Percentiles rank a stretch among this genome's conserved stretches.
phyloP scores from a whole-genome alignment of 495 filamentous ascomycete genomes.

The Lasiosphaeris hirsuta region DNA sequence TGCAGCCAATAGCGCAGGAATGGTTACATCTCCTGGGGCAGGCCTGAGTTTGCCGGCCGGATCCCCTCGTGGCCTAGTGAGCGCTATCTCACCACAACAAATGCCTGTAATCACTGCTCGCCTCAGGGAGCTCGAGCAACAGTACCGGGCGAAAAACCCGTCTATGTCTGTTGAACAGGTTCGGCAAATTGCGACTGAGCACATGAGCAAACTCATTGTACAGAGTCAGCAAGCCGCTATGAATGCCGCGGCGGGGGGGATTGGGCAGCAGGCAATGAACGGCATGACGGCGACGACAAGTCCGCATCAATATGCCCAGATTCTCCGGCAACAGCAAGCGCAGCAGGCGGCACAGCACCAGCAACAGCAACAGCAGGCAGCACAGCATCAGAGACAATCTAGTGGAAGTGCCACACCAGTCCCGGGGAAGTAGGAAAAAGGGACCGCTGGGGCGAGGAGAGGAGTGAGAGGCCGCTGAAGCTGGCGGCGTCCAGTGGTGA shows the following conservation, averaged over 20 bases:
- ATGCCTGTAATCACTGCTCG: conserved; percentile 18
- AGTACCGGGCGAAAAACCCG: conserved; percentile 47
- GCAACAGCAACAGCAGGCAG: conserved; percentile 17
- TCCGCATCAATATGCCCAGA: conserved; percentile 70
- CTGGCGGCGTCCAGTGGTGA: neutral
- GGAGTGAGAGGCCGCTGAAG: neutral
- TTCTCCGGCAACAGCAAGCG: conserved; percentile 63
- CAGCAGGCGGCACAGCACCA: conserved; percentile 19
- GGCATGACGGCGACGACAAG: conserved; percentile 30
- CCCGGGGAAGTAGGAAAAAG: conserved; percentile 18
- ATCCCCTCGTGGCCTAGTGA: conserved; percentile 34
- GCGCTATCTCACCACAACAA: conserved; percentile 27
- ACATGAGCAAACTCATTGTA: conserved; percentile 38
- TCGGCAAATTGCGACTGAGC: conserved; percentile 58
- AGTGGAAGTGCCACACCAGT: conserved; percentile 43
- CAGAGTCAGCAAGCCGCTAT: conserved; percentile 49
- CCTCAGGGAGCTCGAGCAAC: conserved; percentile 32
- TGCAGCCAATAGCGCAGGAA: conserved; percentile 33
- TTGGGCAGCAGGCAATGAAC: conserved; percentile 26
- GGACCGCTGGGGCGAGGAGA: neutral
- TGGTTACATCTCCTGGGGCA: conserved; percentile 38
- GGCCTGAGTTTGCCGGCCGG: conserved; percentile 39
- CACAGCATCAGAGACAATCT: conserved; percentile 37
- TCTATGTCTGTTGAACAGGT: conserved; percentile 57
- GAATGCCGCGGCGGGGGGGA: conserved; percentile 60